Conservation (phyloP, 805 yeast genomes). For the Clavispora phyllophila region DNA sequence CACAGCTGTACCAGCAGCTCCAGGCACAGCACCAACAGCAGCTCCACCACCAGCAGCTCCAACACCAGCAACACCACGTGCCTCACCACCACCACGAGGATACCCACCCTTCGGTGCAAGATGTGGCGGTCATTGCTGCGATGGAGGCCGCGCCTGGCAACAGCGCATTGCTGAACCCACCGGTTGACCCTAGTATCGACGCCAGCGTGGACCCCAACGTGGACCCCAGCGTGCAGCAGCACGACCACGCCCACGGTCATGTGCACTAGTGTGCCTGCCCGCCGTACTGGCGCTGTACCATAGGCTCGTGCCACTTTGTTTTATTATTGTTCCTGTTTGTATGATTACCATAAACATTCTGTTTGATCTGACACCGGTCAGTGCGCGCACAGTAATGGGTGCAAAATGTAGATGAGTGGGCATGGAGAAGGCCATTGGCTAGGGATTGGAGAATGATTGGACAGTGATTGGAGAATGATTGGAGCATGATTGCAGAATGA, state of each 20-base stretch:
- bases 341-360: conserved; percentile 1
- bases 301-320: conserved; percentile 6
- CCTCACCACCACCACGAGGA: conserved; percentile 20
- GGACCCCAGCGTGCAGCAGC: conserved; percentile 40
- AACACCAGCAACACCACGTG: conserved; percentile 20
- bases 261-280: conserved; percentile 9
- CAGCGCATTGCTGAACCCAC: conserved; percentile 22
- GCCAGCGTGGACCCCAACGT: conserved; percentile 43
- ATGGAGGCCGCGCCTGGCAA: conserved; percentile 31
- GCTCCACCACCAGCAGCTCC: conserved; percentile 18
- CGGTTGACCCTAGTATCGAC: conserved; percentile 28
- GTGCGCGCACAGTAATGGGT: too few species aligned
- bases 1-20: conserved; percentile 16
- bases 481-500: too few species aligned
- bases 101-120: conserved; percentile 32
- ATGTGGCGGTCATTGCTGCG: conserved; percentile 41
- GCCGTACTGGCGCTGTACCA: conserved; percentile 6
- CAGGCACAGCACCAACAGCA: conserved; percentile 20
- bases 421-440: too few species aligned
- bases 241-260: conserved; percentile 33
- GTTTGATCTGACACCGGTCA: too few species aligned
- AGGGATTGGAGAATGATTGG: too few species aligned
- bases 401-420: too few species aligned
- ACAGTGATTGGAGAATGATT: too few species aligned
- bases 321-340: conserved; percentile 2